phyloP scores from a whole-genome alignment of 2,329 filamentous ascomycete genomes.

The Trichoderma afroharzianum region DNA sequence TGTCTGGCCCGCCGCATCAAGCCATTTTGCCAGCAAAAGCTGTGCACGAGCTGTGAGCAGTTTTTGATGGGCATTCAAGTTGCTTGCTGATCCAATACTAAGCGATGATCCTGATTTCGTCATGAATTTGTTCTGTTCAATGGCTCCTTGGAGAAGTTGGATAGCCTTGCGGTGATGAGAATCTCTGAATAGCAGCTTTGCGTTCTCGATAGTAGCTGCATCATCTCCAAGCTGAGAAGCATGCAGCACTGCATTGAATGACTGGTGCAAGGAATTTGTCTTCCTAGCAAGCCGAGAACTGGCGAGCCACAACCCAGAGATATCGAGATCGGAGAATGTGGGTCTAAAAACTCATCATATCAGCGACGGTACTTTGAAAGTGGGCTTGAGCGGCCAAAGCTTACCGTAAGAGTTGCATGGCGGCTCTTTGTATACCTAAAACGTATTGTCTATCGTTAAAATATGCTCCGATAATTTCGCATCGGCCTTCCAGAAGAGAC shows the following conservation, averaged over 20 bases:
- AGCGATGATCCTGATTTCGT: conserved; percentile 39
- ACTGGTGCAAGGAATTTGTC: conserved; percentile 75
- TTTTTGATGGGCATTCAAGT: conserved; percentile 49
- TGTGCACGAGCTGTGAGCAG: conserved; percentile 73
- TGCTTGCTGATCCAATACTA: conserved; percentile 33
- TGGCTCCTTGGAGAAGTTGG: conserved; percentile 81
- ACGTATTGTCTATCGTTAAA: conserved; percentile 92
- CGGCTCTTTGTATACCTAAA: conserved; percentile 77
- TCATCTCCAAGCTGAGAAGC: conserved; percentile 80
- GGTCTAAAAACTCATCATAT: conserved; percentile 35
- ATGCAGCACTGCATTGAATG: conserved; percentile 90
- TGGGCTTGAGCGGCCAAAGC: conserved; percentile 24
- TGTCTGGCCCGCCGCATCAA: conserved; percentile 90
- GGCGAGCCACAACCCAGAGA: conserved; percentile 80
- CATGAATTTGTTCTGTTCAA: conserved; percentile 74
- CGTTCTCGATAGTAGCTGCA: conserved; percentile 90
- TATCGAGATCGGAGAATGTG: conserved; percentile 65
- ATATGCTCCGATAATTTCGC: conserved; percentile 87
- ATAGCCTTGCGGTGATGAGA: conserved; percentile 94
- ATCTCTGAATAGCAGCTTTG: conserved; percentile 87
- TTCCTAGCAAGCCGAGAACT: conserved; percentile 86
- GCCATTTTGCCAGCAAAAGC: conserved; percentile 91
- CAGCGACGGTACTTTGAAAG: background rate
- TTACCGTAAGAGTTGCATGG: conserved; percentile 75
- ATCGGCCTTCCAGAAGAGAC: conserved; percentile 60